These are phyloP conservation scores for Citrullus amarus DNA, from an alignment of 306 rosid species.

Conservation along the genomic window DNA sequence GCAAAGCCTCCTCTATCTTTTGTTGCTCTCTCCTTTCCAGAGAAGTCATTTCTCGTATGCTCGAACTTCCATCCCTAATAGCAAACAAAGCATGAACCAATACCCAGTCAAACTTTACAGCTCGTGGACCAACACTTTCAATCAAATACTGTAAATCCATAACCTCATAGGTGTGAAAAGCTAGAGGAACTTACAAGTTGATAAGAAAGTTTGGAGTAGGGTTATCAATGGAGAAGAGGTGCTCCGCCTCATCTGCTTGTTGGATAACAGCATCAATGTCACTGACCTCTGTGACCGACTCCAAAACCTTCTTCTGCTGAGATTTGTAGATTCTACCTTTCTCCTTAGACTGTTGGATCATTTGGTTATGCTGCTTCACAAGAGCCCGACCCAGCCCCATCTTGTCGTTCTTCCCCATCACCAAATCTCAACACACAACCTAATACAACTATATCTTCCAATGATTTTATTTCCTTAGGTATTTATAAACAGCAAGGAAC, in stretches of 20 bases:
- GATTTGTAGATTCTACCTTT: constrained; percentile 44
- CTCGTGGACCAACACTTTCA: background rate
- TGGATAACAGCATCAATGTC: constrained; percentile 86
- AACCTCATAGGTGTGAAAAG: background rate
- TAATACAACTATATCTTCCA: background rate
- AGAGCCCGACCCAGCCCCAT: constrained; percentile 67
- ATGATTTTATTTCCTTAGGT: too few species aligned
- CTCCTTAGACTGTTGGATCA: constrained; percentile 69
- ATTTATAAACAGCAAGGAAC: too few species aligned
- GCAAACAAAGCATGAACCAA: constrained; percentile 10
- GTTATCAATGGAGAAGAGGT: constrained; percentile 28
- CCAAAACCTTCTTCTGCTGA: constrained; percentile 66
- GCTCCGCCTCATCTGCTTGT: constrained; percentile 43
- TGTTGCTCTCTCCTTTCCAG: constrained; percentile 53
- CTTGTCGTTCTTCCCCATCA: constrained; percentile 69
- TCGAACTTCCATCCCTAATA: constrained; percentile 49
- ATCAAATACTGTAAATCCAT: background rate
- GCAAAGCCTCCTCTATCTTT: constrained; percentile 61
- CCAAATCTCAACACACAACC: background rate
- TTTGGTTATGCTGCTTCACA: constrained; percentile 81
- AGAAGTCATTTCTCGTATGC: constrained; percentile 23
- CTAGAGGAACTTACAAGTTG: constrained; percentile 30
- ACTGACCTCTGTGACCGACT: constrained; percentile 76
- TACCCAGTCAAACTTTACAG: background rate
- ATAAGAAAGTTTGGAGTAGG: constrained; percentile 35